A percentile compares a stretch with the other conserved stretches of the same genome.
phyloP scores from a whole-genome alignment of 75 land plant species.

The Sequoiadendron giganteum region DNA sequence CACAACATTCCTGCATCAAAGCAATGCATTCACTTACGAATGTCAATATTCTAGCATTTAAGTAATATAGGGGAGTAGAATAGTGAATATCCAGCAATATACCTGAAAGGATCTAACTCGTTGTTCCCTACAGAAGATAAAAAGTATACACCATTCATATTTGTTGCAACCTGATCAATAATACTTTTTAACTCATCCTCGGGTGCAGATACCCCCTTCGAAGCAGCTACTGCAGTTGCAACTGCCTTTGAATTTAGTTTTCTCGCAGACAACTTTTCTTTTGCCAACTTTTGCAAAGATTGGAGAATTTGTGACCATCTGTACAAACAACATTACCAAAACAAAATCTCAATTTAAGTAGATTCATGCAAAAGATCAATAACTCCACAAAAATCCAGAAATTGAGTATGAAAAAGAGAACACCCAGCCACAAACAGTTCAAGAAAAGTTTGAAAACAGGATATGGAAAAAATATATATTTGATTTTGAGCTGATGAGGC shows the following conservation, averaged over 20 bases:
- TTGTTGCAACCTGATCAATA: slow-evolving; percentile 56
- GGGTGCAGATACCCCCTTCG: slow-evolving; percentile 47
- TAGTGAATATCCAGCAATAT: slow-evolving; percentile 5
- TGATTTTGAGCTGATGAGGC: too few species aligned
- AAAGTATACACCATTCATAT: slow-evolving; percentile 67
- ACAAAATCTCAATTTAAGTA: background rate
- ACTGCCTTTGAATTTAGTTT: slow-evolving; percentile 32
- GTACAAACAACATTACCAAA: slow-evolving; percentile 4
- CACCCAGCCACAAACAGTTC: background rate
- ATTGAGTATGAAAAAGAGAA: background rate
- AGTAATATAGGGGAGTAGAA: background rate
- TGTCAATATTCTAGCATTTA: background rate
- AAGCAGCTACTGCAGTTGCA: slow-evolving; percentile 46
- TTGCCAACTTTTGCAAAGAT: slow-evolving; percentile 56
- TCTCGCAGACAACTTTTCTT: slow-evolving; percentile 28
- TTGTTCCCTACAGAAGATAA: slow-evolving; percentile 50
- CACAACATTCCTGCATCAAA: slow-evolving; percentile 58
- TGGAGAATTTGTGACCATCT: slow-evolving; percentile 57
- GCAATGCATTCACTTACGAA: background rate
- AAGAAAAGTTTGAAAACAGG: background rate
- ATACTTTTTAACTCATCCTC: slow-evolving; percentile 47
- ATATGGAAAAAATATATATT: too few species aligned
- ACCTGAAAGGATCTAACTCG: slow-evolving; percentile 66
- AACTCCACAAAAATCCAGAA: slow-evolving; percentile 1
- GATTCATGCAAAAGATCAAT: background rate